Percentiles rank a stretch among this genome's conserved stretches.
Evolutionary conservation across 164 flowering plant species (phyloP).

Genomic region (Echeveria elegans): DNA sequence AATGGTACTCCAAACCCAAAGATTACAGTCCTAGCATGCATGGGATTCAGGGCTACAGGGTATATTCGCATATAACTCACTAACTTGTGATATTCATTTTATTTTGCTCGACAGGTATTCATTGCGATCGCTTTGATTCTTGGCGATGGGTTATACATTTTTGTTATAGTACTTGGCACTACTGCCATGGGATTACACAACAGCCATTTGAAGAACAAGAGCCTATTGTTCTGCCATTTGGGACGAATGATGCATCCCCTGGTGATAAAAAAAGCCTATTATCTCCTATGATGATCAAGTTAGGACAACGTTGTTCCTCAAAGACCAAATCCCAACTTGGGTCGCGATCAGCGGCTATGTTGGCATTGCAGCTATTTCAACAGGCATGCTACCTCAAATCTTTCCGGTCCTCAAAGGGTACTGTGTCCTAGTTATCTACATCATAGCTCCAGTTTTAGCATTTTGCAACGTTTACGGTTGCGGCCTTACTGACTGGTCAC

Average conservation of each 20-base stretch:
- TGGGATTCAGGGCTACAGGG: constrained; percentile 10
- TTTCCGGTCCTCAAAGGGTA: constrained; percentile 7
- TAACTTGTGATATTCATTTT: no score
- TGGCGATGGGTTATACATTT: constrained; percentile 2
- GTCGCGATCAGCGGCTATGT: constrained; percentile 8
- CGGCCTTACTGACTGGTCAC: constrained; percentile 9
- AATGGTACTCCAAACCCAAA: constrained; percentile 4
- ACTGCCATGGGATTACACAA: constrained; percentile 3
- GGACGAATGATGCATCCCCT: background rate
- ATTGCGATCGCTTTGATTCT: constrained; percentile 4
- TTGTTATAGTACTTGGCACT: background rate
- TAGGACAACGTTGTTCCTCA: constrained; percentile 7
- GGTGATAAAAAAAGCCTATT: background rate
- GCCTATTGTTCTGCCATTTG: constrained; percentile 6
- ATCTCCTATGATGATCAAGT: constrained; percentile 8
- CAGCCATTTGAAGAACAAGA: constrained; percentile 4
- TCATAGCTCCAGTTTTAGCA: constrained; percentile 6
- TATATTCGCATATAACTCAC: no score
- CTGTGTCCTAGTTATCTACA: background rate
- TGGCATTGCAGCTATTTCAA: constrained; percentile 4
- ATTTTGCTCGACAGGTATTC: no score
- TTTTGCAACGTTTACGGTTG: constrained; percentile 7
- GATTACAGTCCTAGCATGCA: background rate
- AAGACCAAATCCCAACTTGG: constrained; percentile 10
- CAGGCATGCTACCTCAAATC: constrained; percentile 4